phyloP scores from a whole-genome alignment of 2,329 filamentous ascomycete species.

The Colletotrichum sp. region DNA sequence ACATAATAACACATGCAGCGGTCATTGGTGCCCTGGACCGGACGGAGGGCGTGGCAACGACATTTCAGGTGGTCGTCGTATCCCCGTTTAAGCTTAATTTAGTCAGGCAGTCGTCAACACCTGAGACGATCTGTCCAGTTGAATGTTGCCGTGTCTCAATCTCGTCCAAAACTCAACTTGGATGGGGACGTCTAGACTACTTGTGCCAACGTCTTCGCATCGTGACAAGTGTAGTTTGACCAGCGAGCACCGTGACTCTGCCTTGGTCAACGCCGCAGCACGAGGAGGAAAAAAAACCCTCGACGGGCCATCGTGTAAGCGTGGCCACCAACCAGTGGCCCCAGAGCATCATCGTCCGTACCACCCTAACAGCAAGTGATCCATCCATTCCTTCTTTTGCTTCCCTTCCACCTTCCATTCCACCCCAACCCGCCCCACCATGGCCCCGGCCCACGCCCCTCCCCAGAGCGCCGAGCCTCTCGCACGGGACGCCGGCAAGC shows the following conservation, averaged over 20 bases:
- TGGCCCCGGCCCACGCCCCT: conserved; percentile 16
- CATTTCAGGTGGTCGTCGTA: background rate
- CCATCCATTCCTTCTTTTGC: background rate
- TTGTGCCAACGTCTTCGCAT: background rate
- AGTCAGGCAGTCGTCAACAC: background rate
- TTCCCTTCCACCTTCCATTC: background rate
- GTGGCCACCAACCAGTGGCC: background rate
- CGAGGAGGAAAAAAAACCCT: background rate
- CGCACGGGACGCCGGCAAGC: conserved; percentile 22
- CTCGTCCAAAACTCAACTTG: background rate
- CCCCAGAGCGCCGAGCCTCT: conserved; percentile 21
- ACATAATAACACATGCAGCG: background rate
- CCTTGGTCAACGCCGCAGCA: background rate
- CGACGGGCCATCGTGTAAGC: background rate
- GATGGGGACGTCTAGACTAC: background rate
- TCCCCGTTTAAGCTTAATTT: conserved; percentile 19
- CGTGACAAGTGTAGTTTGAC: background rate
- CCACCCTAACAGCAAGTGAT: background rate
- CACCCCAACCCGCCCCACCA: conserved; percentile 1
- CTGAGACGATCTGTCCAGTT: conserved; percentile 10
- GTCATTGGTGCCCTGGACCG: background rate
- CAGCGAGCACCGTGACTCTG: background rate
- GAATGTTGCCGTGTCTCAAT: background rate
- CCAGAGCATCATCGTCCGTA: background rate
- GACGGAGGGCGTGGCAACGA: background rate